Evolutionary conservation across 768 basidiomycete species (phyloP), one percentile per base, ranked within the genome.

Genomic region (Serendipita sp.): DNA sequence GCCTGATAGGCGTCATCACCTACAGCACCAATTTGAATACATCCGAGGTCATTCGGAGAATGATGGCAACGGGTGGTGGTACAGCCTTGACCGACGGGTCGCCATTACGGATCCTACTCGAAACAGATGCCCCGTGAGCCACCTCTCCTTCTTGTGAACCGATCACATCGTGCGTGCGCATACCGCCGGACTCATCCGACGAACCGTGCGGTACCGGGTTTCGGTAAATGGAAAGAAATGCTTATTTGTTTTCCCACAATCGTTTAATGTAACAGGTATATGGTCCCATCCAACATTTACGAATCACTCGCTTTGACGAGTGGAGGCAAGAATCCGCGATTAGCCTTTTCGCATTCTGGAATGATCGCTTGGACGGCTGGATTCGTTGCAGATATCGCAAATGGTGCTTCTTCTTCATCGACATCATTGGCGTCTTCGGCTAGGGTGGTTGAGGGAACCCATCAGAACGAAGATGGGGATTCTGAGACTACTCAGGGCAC

Each of bases 301-400:
- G 71, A 73, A 2, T 75, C 83, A 0, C 72, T 88, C 0, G 76
- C 80, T 0, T 83, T 82, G 67, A 69, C 67, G 45, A 44, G 44
- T 15, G 67, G 66, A 27, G 63, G 65, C 16, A 66, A 68, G 33
- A 83, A 84, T 2, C 64, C 66, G 16, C 80, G 79, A 67, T 72
- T 91, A 0, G 86, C 90, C 0, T 70, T 91, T 5, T 87, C 80
- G 63, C 88, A 90, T 69, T 82, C 82, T 0, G 87, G 82, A 0
- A 90, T 91, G 86, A 80, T 92, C 1, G 89, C 90, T 0, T 91
- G 88, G 88, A 86, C 86, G 0, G 88, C 89, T 0, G 81, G 83
- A 68, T 91, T 85, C 69, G 81, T 88, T 0, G 83, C 86, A 2
- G 73, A 73, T 0, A 71, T 80, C 1, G 74, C 73, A 2, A 74